phyloP scores from a whole-genome alignment of 2,329 filamentous ascomycete genomes.

The Calonectria leucothoes region DNA sequence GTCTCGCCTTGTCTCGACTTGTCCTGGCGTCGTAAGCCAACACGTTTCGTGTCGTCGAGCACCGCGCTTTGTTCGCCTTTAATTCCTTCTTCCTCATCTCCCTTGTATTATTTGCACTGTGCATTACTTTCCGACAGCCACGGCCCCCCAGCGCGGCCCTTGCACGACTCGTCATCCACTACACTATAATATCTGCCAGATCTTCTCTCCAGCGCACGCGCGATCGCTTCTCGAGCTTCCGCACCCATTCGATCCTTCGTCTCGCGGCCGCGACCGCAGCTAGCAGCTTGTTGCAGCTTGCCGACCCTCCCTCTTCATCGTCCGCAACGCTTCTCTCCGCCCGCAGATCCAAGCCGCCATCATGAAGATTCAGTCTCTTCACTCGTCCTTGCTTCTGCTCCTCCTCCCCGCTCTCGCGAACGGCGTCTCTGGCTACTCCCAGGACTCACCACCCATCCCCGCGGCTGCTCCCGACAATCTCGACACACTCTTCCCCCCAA shows the following conservation, averaged over 20 bases:
- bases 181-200: not conserved
- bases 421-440: conserved; percentile 35
- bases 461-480: conserved; percentile 41
- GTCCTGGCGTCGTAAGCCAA: not conserved
- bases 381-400: conserved; percentile 69
- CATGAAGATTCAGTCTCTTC: conserved; percentile 70
- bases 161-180: conserved; percentile 15
- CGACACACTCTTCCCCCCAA: conserved; percentile 39
- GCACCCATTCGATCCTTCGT: not conserved
- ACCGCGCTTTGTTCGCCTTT: not conserved
- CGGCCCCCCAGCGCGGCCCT: not conserved
- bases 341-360: conserved; percentile 37
- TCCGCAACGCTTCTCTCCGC: not conserved
- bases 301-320: conserved; percentile 1
- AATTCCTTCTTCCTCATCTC: not conserved
- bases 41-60: not conserved
- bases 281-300: conserved; percentile 20
- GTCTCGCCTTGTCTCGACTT: conserved; percentile 9
- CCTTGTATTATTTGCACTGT: conserved; percentile 10
- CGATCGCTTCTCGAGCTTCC: conserved; percentile 17
- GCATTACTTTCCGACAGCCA: not conserved
- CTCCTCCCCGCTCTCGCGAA: conserved; percentile 67
- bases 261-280: conserved; percentile 26
- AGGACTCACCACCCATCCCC: conserved; percentile 32
- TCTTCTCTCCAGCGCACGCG: conserved; percentile 18